Conservation (phyloP, 257 asterid species). For the Cinchona pubescens region DNA sequence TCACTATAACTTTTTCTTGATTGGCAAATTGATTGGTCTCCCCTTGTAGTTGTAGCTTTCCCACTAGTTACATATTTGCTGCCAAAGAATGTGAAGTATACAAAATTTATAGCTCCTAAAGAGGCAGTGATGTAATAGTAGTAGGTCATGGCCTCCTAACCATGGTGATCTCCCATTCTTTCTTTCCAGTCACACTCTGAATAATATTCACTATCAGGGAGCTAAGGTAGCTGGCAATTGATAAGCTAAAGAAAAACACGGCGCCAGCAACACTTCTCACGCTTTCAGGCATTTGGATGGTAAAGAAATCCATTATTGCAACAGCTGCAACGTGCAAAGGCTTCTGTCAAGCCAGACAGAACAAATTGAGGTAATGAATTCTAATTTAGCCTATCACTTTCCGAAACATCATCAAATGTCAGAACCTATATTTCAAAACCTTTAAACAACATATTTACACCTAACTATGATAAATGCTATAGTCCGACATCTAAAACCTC, state of each 20-base stretch:
- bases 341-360: conserved; percentile 68
- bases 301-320: conserved; percentile 63
- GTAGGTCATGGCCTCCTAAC: conserved; percentile 60
- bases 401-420: no score
- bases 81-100: conserved; percentile 52
- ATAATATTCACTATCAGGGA: conserved; percentile 49
- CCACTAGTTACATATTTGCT: conserved; percentile 32
- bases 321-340: conserved; percentile 59
- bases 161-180: conserved; percentile 39
- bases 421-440: no score
- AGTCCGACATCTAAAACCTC: no score
- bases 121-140: conserved; percentile 54
- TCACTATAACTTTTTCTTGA: not conserved
- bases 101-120: conserved; percentile 41
- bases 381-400: no score
- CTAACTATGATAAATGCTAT: no score
- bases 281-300: conserved; percentile 52
- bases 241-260: conserved; percentile 53
- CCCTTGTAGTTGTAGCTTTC: not conserved
- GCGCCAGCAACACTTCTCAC: conserved; percentile 72
- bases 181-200: conserved; percentile 29
- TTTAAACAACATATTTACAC: no score
- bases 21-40: not conserved
- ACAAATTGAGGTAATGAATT: conserved; percentile 59
- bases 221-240: conserved; percentile 57